A percentile compares a stretch with the other conserved stretches of the same genome.
Conservation (phyloP, 129 eudicot species). For the Calendula officinalis region DNA sequence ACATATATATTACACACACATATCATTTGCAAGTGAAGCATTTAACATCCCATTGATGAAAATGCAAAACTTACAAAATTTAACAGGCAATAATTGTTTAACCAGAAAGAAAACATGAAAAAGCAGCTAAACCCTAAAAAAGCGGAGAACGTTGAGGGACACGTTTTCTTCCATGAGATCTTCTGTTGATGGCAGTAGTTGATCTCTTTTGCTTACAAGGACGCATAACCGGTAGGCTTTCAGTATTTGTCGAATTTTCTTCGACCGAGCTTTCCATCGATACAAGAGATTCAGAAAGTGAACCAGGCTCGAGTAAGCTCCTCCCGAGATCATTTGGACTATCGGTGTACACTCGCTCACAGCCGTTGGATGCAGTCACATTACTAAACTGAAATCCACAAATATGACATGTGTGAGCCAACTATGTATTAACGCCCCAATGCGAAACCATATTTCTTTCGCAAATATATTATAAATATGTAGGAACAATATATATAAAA, state of each 20-base stretch:
- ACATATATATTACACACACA: too few species aligned
- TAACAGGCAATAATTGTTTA: neutral
- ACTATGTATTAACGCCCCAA: neutral
- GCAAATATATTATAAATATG: too few species aligned
- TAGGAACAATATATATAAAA: too few species aligned
- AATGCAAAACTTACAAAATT: slow-evolving; percentile 33
- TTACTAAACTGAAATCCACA: slow-evolving; percentile 21
- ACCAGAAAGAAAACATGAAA: neutral
- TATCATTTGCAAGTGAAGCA: slow-evolving; percentile 27
- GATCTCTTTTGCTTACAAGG: neutral
- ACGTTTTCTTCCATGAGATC: slow-evolving; percentile 31
- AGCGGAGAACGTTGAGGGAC: slow-evolving; percentile 32
- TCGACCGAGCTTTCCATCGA: slow-evolving; percentile 27
- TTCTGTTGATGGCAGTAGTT: slow-evolving; percentile 5
- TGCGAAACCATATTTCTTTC: neutral
- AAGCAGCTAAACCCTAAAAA: slow-evolving; percentile 20
- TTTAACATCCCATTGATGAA: slow-evolving; percentile 17
- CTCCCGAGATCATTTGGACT: slow-evolving; percentile 11
- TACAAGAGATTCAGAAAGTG: neutral
- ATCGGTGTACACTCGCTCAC: neutral
- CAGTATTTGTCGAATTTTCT: slow-evolving; percentile 15
- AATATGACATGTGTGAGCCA: neutral
- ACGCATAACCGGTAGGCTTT: neutral
- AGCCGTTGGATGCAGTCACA: slow-evolving; percentile 2
- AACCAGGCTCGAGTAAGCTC: slow-evolving; percentile 12